A percentile compares a stretch with the other conserved stretches of the same genome.
Evolutionary conservation across 768 basidiomycete genomes (phyloP).

Genomic region (Naganishia vaughanmartiniae): DNA sequence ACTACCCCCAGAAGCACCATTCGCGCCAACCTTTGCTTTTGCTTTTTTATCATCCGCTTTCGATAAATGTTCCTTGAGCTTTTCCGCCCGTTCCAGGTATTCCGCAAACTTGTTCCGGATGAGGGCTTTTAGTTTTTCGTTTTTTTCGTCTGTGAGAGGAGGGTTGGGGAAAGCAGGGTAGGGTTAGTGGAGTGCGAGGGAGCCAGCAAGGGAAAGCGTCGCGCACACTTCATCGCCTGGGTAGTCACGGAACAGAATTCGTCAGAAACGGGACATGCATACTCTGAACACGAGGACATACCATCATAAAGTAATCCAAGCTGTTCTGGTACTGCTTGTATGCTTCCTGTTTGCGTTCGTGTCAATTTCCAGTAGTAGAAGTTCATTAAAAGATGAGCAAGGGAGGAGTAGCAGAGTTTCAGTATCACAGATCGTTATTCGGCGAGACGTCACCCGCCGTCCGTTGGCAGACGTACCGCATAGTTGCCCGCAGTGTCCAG

Average conservation of each 20-base stretch:
- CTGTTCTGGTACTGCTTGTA: slow-evolving; percentile 94
- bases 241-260: not conserved
- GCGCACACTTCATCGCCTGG: slow-evolving; percentile 49
- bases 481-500: slow-evolving; percentile 92
- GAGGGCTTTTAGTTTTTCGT: slow-evolving; percentile 80
- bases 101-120: slow-evolving; percentile 86
- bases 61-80: slow-evolving; percentile 76
- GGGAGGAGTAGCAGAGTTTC: not conserved
- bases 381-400: not conserved
- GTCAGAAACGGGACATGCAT: slow-evolving; percentile 22
- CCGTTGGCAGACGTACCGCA: slow-evolving; percentile 50
- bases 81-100: slow-evolving; percentile 87
- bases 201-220: not conserved
- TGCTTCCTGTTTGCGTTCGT: slow-evolving; percentile 60
- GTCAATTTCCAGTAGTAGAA: not conserved
- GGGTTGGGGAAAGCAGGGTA: not conserved
- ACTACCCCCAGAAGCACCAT: slow-evolving; percentile 51
- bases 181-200: not conserved
- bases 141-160: slow-evolving; percentile 75
- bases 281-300: slow-evolving; percentile 46
- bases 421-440: not conserved
- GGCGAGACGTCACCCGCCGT: not conserved
- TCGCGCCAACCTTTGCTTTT: slow-evolving; percentile 59
- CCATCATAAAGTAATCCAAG: slow-evolving; percentile 97
- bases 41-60: slow-evolving; percentile 65